Evolutionary conservation across 2,329 filamentous ascomycete species (phyloP).

Genomic region (Fusarium brevicatenulatum): DNA sequence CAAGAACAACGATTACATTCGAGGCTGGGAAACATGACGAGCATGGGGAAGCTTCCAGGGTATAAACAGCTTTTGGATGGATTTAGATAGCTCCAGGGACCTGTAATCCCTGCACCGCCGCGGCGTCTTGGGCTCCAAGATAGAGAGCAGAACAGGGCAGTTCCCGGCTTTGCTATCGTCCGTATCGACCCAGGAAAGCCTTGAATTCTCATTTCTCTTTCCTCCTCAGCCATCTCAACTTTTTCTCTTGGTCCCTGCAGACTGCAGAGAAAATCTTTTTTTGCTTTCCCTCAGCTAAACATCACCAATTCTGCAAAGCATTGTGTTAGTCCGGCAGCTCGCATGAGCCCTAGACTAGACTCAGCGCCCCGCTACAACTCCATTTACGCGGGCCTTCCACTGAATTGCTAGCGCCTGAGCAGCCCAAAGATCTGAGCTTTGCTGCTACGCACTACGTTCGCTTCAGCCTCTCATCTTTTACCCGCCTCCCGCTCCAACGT

Average conservation of each 20-base stretch:
- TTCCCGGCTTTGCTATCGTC: conserved; percentile 18
- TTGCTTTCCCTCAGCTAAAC: conserved; percentile 8
- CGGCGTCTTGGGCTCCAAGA: conserved; percentile 16
- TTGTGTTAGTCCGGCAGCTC: conserved; percentile 52
- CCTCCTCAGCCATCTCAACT: conserved; percentile 22
- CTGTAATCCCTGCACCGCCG: conserved; percentile 25
- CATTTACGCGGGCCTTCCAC: conserved; percentile 14
- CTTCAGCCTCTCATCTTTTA: conserved; percentile 31
- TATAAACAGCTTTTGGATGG: conserved; percentile 10
- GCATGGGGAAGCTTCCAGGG: conserved; percentile 19
- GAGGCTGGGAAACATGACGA: conserved; percentile 29
- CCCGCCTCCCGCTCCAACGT: conserved; percentile 31
- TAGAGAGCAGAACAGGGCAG: conserved; percentile 10
- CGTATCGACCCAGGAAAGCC: conserved; percentile 26
- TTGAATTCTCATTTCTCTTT: conserved; percentile 5
- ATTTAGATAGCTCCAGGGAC: conserved; percentile 23
- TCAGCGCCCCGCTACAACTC: conserved; percentile 37
- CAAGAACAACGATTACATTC: background rate
- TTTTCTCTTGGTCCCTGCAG: conserved; percentile 15
- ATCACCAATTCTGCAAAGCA: conserved; percentile 50
- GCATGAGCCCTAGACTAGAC: conserved; percentile 41
- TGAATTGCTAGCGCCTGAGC: conserved; percentile 33
- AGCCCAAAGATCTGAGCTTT: conserved; percentile 20
- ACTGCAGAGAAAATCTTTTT: conserved; percentile 18
- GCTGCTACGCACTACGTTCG: conserved; percentile 14